These are phyloP conservation scores for Candida berthetii DNA, from an alignment of 805 yeast species.

Conservation along the genomic window DNA sequence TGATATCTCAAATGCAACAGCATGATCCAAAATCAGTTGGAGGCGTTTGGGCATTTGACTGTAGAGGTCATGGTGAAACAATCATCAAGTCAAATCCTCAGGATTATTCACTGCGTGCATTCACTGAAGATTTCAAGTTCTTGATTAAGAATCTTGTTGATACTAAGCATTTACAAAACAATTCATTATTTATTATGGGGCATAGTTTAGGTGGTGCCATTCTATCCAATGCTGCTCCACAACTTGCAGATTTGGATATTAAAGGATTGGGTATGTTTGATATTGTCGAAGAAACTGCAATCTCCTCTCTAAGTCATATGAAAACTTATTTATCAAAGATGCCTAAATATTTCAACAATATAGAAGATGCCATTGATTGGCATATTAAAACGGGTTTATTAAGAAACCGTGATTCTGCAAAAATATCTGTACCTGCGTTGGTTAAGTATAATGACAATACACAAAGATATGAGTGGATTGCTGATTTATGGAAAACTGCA, in stretches of 20 bases:
- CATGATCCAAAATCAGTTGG: constrained; percentile 29
- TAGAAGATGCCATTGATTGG: constrained; percentile 73
- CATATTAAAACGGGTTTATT: constrained; percentile 52
- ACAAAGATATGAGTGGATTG: constrained; percentile 46
- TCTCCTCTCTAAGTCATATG: constrained; percentile 63
- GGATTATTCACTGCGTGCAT: constrained; percentile 39
- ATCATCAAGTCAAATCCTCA: constrained; percentile 17
- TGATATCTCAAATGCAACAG: constrained; percentile 21
- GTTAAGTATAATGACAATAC: constrained; percentile 23
- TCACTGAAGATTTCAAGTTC: constrained; percentile 52
- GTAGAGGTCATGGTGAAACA: constrained; percentile 79
- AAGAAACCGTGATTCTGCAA: constrained; percentile 55
- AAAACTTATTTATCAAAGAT: constrained; percentile 54
- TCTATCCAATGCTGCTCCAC: constrained; percentile 44
- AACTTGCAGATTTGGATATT: constrained; percentile 23
- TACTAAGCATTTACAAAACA: constrained; percentile 6
- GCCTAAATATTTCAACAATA: constrained; percentile 51
- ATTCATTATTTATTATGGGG: constrained; percentile 59
- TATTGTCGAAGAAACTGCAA: constrained; percentile 92
- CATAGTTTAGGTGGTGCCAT: constrained; percentile 94
- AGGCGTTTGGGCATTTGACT: constrained; percentile 70
- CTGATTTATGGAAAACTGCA: constrained; percentile 55
- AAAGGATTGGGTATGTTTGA: constrained; percentile 78
- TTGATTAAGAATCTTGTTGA: constrained; percentile 36
- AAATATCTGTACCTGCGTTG: constrained; percentile 71